Evolutionary conservation across 2,329 filamentous ascomycete species (phyloP), one percentile per base, ranked within the genome.

Genomic region (Beauveria medogensis): DNA sequence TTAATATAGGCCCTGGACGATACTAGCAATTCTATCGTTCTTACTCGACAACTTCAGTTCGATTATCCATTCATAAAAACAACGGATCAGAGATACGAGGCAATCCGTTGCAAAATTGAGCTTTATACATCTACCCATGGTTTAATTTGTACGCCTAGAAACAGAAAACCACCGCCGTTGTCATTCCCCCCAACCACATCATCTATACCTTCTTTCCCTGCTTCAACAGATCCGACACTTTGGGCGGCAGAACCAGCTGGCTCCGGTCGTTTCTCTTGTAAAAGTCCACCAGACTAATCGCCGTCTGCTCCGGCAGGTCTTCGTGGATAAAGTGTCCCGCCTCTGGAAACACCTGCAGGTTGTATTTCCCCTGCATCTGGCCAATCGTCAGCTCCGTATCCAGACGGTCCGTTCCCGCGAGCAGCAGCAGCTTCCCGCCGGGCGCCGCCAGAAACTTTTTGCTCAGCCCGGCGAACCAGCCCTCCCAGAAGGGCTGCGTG

Each of bases 281-380:
- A 71, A 99, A 97, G 71, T 99, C 94, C 2, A 89, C 90, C 56
- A 97, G 77, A 9, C 91, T 82, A 67, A 89, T 80, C 0, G 94
- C 94, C 48, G 89, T 95, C 78, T 93, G 95, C 69, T 92, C 89
- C 0, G 94, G 92, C 55, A 93, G 82, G 72, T 99, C 94, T 73
- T 99, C 94, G 66, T 99, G 94, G 60, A 99, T 86, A 69, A 99
- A 99, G 73, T 99, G 94, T 0, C 94, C 94, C 1, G 94, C 92
- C 71, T 96, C 91, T 0, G 94, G 92, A 68, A 97, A 90, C 7
- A 99, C 92, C 67, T 96, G 90, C 51, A 99, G 78, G 61, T 96
- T 92, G 71, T 97, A 99, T 80, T 97, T 97, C 5, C 91, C 92
- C 79, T 97, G 92, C 92, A 97, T 97, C 75, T 97, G 92, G 18